Conservation (phyloP, 148 eudicot genomes). For the Salicornia ramosissima region DNA sequence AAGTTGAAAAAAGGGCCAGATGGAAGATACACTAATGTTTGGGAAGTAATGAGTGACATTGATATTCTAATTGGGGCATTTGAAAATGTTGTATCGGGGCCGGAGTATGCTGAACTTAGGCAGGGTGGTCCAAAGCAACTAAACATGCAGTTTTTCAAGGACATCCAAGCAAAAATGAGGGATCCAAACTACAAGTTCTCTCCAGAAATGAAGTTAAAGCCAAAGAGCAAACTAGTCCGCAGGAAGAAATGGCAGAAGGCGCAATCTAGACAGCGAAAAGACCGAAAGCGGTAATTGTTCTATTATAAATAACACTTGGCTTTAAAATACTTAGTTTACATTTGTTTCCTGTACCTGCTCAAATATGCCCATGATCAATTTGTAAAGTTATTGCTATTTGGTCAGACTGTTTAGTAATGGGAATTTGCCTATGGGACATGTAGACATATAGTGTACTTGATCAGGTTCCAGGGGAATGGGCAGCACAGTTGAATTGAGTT, state of each 20-base stretch:
- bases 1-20: constrained; percentile 95
- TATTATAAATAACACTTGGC: not conserved
- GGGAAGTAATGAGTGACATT: constrained; percentile 95
- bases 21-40: constrained; percentile 83
- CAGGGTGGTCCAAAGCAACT: constrained; percentile 83
- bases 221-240: constrained; percentile 77
- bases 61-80: constrained; percentile 91
- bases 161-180: constrained; percentile 88
- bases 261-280: constrained; percentile 72
- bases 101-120: constrained; percentile 90
- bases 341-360: constrained; percentile 7
- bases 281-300: constrained; percentile 45
- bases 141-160: constrained; percentile 87
- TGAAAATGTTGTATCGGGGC: constrained; percentile 89
- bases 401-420: not conserved
- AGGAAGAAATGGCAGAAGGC: constrained; percentile 86
- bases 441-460: not conserved
- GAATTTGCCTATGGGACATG: not conserved
- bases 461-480: no score
- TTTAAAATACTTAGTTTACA: constrained; percentile 1
- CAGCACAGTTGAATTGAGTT: no score
- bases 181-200: constrained; percentile 85
- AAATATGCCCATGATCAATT: constrained; percentile 17
- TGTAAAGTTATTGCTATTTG: constrained; percentile 7
- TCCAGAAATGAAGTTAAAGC: constrained; percentile 84